Percentiles rank a stretch among this genome's conserved stretches.
Conservation (phyloP, 2,329 filamentous ascomycete species). For the Alternaria rosae region DNA sequence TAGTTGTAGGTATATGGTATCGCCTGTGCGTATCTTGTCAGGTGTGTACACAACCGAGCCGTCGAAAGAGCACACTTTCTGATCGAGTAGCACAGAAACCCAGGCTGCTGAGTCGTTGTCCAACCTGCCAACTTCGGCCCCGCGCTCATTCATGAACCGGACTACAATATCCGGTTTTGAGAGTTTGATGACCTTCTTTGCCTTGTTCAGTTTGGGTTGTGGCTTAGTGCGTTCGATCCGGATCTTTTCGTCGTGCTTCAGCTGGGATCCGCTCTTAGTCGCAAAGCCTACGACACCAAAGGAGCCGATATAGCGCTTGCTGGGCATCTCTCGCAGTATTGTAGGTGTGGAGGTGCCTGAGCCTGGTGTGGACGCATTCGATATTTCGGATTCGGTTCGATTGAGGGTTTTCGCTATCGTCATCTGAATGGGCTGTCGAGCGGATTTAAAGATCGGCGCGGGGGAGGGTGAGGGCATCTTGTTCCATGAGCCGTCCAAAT, state of each 20-base stretch:
- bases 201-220: constrained; percentile 57
- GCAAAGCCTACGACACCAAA: constrained; percentile 94
- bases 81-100: constrained; percentile 91
- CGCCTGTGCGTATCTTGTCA: constrained; percentile 84
- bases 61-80: constrained; percentile 86
- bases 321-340: constrained; percentile 56
- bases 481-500: constrained; percentile 70
- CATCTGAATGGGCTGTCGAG: constrained; percentile 28
- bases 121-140: constrained; percentile 84
- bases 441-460: constrained; percentile 26
- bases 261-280: constrained; percentile 77
- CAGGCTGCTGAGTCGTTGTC: constrained; percentile 87
- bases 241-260: constrained; percentile 84
- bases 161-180: constrained; percentile 86
- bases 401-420: constrained; percentile 33
- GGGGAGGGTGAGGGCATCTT: constrained; percentile 29
- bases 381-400: constrained; percentile 36
- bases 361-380: constrained; percentile 29
- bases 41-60: constrained; percentile 89
- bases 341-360: constrained; percentile 30
- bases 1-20: constrained; percentile 92
- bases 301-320: constrained; percentile 81
- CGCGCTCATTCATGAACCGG: constrained; percentile 80
- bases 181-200: constrained; percentile 59
- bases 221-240: constrained; percentile 86